Conservation (phyloP, 768 basidiomycete genomes). For the Aureoboletus auriporus region DNA sequence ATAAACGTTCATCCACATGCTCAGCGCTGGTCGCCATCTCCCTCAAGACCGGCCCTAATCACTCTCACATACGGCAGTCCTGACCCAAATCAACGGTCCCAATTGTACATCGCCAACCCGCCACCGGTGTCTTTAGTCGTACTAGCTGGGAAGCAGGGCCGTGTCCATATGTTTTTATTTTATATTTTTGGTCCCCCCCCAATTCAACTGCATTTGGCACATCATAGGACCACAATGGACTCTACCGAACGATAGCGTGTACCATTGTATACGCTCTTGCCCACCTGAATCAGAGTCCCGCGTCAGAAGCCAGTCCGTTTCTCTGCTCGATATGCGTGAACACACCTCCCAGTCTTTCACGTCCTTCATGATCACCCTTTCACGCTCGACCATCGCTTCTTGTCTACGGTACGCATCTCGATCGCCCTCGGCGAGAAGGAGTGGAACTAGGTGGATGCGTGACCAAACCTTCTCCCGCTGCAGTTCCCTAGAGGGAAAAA, state of each 20-base stretch:
- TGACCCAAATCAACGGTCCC: conserved; percentile 10
- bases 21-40: no score
- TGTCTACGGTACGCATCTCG: conserved; percentile 81
- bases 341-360: conserved; percentile 93
- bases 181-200: not conserved
- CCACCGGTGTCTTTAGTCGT: conserved; percentile 26
- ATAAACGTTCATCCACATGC: no score
- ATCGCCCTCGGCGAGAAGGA: conserved; percentile 91
- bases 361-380: conserved; percentile 92
- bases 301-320: conserved; percentile 11
- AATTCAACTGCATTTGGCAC: conserved; percentile 6
- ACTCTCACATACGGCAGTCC: not conserved
- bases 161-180: conserved; percentile 17
- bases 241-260: conserved; percentile 60
- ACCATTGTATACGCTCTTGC: conserved; percentile 84
- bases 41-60: conserved; percentile 17
- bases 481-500: conserved; percentile 69
- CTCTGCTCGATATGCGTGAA: conserved; percentile 23
- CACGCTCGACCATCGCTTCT: conserved; percentile 72
- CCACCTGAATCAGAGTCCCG: conserved; percentile 46
- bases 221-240: conserved; percentile 57
- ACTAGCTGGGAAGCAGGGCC: conserved; percentile 12
- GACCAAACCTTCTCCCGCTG: conserved; percentile 93
- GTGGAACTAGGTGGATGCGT: conserved; percentile 87
- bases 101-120: conserved; percentile 33